Base-by-base conservation (phyloP, 2,329 filamentous ascomycete genomes). In the Pseudogymnoascus sp. region DNA sequence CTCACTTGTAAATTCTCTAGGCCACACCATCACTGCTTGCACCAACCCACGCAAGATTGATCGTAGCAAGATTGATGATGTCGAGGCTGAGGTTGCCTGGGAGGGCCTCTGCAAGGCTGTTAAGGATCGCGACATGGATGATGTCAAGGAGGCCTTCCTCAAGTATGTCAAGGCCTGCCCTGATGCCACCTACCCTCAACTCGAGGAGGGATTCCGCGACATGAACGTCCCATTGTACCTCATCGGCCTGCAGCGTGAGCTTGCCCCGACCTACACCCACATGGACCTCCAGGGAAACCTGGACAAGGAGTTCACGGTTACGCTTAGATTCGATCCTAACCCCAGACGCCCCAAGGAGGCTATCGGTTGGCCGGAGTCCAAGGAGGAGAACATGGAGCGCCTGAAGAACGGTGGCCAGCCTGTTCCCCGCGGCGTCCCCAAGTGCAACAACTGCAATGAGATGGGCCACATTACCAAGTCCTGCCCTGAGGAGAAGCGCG, bases 271-370 rank as follows among this genome's bases (percentile, higher is more conserved):
- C 4, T 81, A 86, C 67, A 89, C 85, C 65, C 87, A 88, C 74
- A 88, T 90, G 83, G 87, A 90, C 67, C 76, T 90, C 1, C 87
- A 90, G 70, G 88, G 88, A 4, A 83, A 88, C 65, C 76, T 88
- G 19, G 81, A 82, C 64, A 86, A 85, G 73, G 86, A 85, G 71
- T 90, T 82, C 68, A 82, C 81, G 0, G 78, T 90, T 60, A 83
- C 83, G 0, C 85, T 87, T 70, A 83, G 88, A 59, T 85, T 86
- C 68, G 79, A 79, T 1, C 74, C 80, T 33, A 83, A 83, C 67
- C 82, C 87, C 0, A 73, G 76, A 19, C 82, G 85, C 2, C 83
- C 83, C 31, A 82, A 82, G 61, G 83, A 89, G 72, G 79, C 78
- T 19, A 78, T 82, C 1, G 72, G 77, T 1, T 91, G 86, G 84